Evolutionary conservation across 495 filamentous ascomycete species (phyloP).

Genomic region (Lasiosphaeria miniovina): DNA sequence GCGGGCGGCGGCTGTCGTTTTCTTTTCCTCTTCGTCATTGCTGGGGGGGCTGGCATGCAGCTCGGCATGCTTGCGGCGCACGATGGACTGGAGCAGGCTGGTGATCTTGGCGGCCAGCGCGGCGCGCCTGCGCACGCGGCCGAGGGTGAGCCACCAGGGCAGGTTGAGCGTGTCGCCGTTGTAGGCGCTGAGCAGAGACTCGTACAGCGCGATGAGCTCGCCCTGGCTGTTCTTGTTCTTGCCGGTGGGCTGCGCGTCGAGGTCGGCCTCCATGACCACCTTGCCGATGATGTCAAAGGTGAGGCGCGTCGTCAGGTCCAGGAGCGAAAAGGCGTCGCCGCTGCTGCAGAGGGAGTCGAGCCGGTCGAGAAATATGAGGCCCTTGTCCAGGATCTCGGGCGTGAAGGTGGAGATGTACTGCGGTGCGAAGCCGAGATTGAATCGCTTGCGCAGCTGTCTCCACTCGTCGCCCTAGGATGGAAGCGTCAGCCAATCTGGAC

Average conservation of each 20-base stretch:
- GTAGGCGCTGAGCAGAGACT: not conserved
- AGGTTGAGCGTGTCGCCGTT: not conserved
- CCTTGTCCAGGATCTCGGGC: conserved; percentile 32
- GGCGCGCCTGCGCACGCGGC: not conserved
- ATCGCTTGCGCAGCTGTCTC: conserved; percentile 31
- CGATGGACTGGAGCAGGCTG: not conserved
- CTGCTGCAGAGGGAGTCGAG: conserved; percentile 15
- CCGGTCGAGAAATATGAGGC: conserved; percentile 19
- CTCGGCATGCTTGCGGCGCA: conserved; percentile 3
- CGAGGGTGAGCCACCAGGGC: conserved; percentile 1
- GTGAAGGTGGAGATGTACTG: conserved; percentile 31
- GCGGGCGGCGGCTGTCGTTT: conserved; percentile 3
- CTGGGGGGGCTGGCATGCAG: not conserved
- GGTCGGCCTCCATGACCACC: conserved; percentile 24
- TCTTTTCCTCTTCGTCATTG: not conserved
- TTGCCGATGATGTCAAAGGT: conserved; percentile 31
- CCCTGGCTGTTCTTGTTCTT: not conserved
- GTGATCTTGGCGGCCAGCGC: not conserved
- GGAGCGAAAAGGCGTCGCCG: conserved; percentile 24
- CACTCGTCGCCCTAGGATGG: conserved; percentile 29
- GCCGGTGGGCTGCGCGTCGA: conserved; percentile 18
- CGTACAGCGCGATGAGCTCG: not conserved
- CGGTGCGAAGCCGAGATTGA: conserved; percentile 35
- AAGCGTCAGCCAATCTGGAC: conserved; percentile 26
- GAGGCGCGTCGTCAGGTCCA: conserved; percentile 13